Percentiles rank a stretch among this genome's conserved stretches.
Evolutionary conservation across 2,329 filamentous ascomycete genomes (phyloP).

Genomic region (Pyrenophora graminea): DNA sequence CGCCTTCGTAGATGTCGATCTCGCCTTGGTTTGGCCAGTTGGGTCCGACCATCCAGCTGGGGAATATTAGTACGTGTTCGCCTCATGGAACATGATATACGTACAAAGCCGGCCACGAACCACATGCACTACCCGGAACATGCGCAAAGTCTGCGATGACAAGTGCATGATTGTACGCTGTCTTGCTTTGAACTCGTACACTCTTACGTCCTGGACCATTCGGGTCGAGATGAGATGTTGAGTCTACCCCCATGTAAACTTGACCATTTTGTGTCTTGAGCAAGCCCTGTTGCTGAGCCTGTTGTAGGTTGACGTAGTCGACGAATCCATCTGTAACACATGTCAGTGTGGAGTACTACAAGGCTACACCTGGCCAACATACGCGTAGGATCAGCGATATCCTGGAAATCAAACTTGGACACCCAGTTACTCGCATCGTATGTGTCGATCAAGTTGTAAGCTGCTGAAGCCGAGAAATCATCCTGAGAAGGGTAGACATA

Average conservation of each 20-base stretch:
- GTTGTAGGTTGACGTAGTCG: constrained; percentile 40
- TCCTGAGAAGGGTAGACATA: constrained; percentile 15
- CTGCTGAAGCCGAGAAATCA: constrained; percentile 16
- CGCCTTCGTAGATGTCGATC: constrained; percentile 44
- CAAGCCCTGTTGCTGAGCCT: constrained; percentile 41
- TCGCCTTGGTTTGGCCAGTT: constrained; percentile 49
- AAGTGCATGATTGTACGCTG: constrained; percentile 43
- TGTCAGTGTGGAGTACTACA: background rate
- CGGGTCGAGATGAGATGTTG: constrained; percentile 32
- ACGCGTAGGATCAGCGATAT: constrained; percentile 45
- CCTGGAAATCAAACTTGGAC: constrained; percentile 43
- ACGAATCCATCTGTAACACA: constrained; percentile 41
- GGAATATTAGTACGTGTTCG: constrained; percentile 7
- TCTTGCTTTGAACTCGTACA: constrained; percentile 45
- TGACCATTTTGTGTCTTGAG: constrained; percentile 39
- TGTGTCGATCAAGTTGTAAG: constrained; percentile 40
- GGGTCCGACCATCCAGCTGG: constrained; percentile 46
- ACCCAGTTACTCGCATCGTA: constrained; percentile 48
- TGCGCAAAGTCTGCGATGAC: constrained; percentile 49
- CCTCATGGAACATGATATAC: background rate
- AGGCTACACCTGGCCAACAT: constrained; percentile 1
- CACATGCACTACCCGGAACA: constrained; percentile 45
- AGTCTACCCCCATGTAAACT: constrained; percentile 48
- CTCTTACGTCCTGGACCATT: constrained; percentile 44
- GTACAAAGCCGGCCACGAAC: constrained; percentile 48